Conservation (phyloP, 306 rosid species). For the Castanea crenata region DNA sequence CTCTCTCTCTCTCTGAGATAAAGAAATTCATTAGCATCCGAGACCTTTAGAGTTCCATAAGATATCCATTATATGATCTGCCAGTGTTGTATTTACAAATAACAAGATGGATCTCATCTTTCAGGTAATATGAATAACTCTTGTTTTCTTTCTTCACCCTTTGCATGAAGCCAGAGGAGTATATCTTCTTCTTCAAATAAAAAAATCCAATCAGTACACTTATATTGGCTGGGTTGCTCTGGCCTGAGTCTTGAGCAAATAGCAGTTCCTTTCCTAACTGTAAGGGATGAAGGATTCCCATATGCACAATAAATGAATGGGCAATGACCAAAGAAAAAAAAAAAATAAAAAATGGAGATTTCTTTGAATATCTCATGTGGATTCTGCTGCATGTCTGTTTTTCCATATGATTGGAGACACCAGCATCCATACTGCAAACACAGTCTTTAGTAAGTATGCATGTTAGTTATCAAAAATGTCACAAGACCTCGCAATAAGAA, state of each 20-base stretch:
- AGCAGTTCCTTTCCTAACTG: slow-evolving; percentile 18
- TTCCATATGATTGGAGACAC: slow-evolving; percentile 80
- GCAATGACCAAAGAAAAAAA: background rate
- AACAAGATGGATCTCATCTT: slow-evolving; percentile 5
- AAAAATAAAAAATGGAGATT: background rate
- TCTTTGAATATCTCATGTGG: slow-evolving; percentile 28
- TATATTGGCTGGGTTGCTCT: slow-evolving; percentile 17
- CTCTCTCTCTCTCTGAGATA: background rate
- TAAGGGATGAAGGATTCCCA: slow-evolving; percentile 20
- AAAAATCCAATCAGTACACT: slow-evolving; percentile 6
- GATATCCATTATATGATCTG: background rate
- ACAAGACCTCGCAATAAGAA: background rate
- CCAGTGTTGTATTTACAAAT: slow-evolving; percentile 2
- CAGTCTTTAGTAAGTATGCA: background rate
- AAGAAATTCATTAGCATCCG: background rate
- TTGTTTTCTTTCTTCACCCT: slow-evolving; percentile 2
- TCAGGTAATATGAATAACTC: slow-evolving; percentile 6
- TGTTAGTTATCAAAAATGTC: background rate
- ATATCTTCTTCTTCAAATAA: slow-evolving; percentile 5
- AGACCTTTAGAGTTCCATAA: background rate
- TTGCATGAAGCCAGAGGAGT: slow-evolving; percentile 7
- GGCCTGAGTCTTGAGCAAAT: slow-evolving; percentile 2
- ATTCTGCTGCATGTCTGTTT: slow-evolving; percentile 39
- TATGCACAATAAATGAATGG: slow-evolving; percentile 15
- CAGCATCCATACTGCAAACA: slow-evolving; percentile 84